Percentiles rank a stretch among this genome's conserved stretches.
phyloP scores from a whole-genome alignment of 306 rosid genomes.

The Cucumis cinereus region DNA sequence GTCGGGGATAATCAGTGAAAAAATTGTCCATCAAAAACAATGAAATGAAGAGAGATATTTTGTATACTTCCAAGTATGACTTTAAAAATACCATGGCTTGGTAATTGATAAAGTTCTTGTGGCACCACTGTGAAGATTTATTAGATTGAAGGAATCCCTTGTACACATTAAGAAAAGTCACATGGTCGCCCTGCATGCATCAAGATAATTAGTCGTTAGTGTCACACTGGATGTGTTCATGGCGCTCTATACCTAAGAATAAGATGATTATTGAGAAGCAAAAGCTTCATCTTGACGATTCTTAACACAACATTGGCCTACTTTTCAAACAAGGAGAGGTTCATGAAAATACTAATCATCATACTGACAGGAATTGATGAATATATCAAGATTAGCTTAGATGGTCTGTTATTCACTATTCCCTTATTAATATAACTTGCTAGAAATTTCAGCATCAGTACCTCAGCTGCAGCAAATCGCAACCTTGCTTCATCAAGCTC shows the following conservation, averaged over 20 bases:
- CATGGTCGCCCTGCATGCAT: constrained; percentile 74
- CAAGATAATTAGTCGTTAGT: constrained; percentile 1
- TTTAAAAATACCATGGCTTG: constrained; percentile 65
- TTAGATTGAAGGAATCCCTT: constrained; percentile 90
- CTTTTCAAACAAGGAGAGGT: background rate
- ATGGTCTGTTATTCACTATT: background rate
- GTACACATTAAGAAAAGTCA: constrained; percentile 78
- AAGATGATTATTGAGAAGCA: too few relatives aligned
- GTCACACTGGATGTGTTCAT: background rate
- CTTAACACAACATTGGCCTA: background rate
- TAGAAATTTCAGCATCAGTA: constrained; percentile 15
- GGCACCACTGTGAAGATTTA: constrained; percentile 94
- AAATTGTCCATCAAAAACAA: background rate
- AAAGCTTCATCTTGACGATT: too few relatives aligned
- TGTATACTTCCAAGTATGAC: constrained; percentile 3
- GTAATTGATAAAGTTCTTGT: constrained; percentile 74
- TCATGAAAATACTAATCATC: background rate
- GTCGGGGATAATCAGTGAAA: background rate
- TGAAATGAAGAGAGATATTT: background rate
- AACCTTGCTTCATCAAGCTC: constrained; percentile 89
- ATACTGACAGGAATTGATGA: background rate
- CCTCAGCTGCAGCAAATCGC: constrained; percentile 93
- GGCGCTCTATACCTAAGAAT: background rate
- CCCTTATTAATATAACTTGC: background rate
- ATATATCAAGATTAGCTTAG: background rate